These are phyloP conservation scores for Candolleomyces aberdarensis DNA, from an alignment of 768 basidiomycete genomes.

Conservation along the genomic window DNA sequence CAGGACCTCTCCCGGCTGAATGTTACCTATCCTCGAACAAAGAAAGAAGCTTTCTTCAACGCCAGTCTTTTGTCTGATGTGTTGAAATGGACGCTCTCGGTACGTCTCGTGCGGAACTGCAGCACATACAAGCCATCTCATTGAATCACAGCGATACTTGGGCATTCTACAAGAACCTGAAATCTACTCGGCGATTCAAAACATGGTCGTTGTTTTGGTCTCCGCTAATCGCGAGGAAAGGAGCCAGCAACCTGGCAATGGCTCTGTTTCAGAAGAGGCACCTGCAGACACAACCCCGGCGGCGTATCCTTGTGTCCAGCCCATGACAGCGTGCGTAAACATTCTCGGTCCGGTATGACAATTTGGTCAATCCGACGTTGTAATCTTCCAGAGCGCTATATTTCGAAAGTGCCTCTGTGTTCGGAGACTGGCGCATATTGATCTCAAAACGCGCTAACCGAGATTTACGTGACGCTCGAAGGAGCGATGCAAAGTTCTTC, in stretches of 20 bases:
- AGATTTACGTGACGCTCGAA: slow-evolving; percentile 46
- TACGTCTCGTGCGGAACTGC: neutral
- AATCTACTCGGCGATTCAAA: neutral
- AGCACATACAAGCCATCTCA: neutral
- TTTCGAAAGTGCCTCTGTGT: slow-evolving; percentile 55
- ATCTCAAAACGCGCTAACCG: slow-evolving; percentile 49
- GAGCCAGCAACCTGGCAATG: neutral
- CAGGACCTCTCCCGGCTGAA: neutral
- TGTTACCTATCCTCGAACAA: neutral
- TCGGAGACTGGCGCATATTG: slow-evolving; percentile 63
- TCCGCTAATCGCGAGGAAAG: neutral
- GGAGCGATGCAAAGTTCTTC: slow-evolving; percentile 45
- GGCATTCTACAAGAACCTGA: neutral
- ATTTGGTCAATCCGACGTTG: too few relatives aligned
- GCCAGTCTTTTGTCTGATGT: neutral
- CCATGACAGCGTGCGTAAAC: slow-evolving; percentile 47
- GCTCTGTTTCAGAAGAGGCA: too few relatives aligned
- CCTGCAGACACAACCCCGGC: neutral
- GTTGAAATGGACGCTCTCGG: neutral
- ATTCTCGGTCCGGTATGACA: neutral
- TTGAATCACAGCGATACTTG: neutral
- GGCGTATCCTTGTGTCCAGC: slow-evolving; percentile 42
- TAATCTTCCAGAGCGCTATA: slow-evolving; percentile 40
- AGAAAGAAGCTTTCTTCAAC: neutral
- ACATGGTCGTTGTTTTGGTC: neutral